phyloP scores from a whole-genome alignment of 2,329 filamentous ascomycete genomes.

The Pleoardoris graminearum region DNA sequence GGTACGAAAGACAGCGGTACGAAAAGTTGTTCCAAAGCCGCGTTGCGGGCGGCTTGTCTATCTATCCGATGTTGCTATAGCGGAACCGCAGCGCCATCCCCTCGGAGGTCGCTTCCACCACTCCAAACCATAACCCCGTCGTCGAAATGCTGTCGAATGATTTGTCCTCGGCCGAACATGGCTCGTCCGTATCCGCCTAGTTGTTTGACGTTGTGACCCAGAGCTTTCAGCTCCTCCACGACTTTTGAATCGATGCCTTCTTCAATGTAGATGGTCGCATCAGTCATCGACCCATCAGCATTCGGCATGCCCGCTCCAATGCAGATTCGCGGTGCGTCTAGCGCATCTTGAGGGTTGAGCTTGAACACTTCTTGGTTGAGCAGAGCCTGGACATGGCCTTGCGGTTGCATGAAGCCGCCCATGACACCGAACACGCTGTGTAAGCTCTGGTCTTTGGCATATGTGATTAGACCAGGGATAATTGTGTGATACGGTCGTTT shows the following conservation, averaged over 20 bases:
- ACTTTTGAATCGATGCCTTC: constrained; percentile 75
- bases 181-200: constrained; percentile 66
- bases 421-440: constrained; percentile 93
- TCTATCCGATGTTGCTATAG: constrained; percentile 7
- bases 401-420: constrained; percentile 98
- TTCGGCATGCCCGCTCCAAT: constrained; percentile 75
- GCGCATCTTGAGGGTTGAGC: constrained; percentile 79
- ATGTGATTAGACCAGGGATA: constrained; percentile 89
- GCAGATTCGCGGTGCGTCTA: constrained; percentile 90
- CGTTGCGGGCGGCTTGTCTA: no score
- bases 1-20: no score
- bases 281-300: constrained; percentile 57
- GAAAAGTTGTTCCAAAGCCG: no score
- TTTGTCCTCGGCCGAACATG: constrained; percentile 83
- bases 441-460: constrained; percentile 70
- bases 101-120: constrained; percentile 84
- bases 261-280: constrained; percentile 74
- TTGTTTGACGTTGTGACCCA: constrained; percentile 76
- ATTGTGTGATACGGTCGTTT: constrained; percentile 98
- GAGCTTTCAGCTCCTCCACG: constrained; percentile 64
- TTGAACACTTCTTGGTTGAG: constrained; percentile 85
- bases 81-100: constrained; percentile 74
- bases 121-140: constrained; percentile 78
- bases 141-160: constrained; percentile 78
- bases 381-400: constrained; percentile 91